phyloP scores from a whole-genome alignment of 768 basidiomycete species.

The Calocybe gangraenosa region DNA sequence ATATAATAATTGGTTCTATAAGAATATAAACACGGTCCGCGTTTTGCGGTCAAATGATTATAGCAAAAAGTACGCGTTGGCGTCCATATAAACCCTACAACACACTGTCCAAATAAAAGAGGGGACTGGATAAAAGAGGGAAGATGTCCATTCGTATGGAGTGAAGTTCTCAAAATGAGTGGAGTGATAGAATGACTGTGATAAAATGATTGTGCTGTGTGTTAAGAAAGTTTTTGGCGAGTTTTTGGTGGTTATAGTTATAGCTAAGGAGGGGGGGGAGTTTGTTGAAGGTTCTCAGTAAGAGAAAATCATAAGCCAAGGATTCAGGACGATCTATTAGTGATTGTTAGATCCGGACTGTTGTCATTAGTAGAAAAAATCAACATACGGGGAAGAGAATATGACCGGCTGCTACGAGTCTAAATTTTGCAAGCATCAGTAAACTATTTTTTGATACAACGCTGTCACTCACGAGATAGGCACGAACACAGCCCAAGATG shows the following conservation, averaged over 20 bases:
- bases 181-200: neutral
- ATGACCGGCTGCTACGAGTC: constrained; percentile 61
- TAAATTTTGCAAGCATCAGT: constrained; percentile 20
- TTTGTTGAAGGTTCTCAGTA: constrained; percentile 35
- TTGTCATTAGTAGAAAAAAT: neutral
- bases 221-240: neutral
- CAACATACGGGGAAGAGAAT: constrained; percentile 68
- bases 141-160: constrained; percentile 8
- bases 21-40: too few relatives aligned
- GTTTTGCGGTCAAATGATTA: too few relatives aligned
- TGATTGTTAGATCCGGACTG: neutral
- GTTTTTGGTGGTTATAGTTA: neutral
- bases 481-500: constrained; percentile 71
- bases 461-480: constrained; percentile 57
- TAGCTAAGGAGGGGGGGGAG: neutral
- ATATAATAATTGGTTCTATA: constrained; percentile 2
- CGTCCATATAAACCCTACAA: constrained; percentile 7
- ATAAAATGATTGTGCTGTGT: constrained; percentile 3
- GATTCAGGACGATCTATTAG: constrained; percentile 73
- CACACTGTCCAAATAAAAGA: neutral
- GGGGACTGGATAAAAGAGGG: constrained; percentile 5
- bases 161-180: constrained; percentile 6
- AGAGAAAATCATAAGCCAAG: constrained; percentile 85
- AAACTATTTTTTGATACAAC: constrained; percentile 3
- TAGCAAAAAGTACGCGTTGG: neutral